Evolutionary conservation across 352 stramenopile genomes (phyloP), one percentile per base, ranked within the genome.

Genomic region (Globisporangium solare): DNA sequence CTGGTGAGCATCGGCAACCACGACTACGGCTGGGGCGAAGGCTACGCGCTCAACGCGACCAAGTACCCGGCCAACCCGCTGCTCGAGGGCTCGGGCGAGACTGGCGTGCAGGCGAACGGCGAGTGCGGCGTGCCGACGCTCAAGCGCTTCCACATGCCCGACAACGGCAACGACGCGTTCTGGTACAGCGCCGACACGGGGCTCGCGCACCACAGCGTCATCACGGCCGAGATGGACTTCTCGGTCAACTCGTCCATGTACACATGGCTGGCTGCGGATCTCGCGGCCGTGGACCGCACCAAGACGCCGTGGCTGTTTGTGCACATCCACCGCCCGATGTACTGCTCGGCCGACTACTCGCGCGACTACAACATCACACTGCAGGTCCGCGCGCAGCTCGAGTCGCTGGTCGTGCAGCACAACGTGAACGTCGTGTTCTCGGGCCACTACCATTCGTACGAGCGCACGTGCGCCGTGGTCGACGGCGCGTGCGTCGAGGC

Each of bases 111-210:
- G 46, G 77, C 66, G 21, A 73, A 73, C 27, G 88, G 88, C 13
- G 88, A 97, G 66, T 97, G 88, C 64, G 85, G 88, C 37, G 76
- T 96, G 20, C 79, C 88, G 0, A 78, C 74, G 10, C 58, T 72
- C 12, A 83, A 79, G 51, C 72, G 82, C 37, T 95, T 95, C 74
- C 66, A 73, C 52, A 91, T 92, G 77, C 80, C 76, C 1, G 66
- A 72, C 18, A 73, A 79, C 42, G 68, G 71, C 43, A 82, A 79
- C 40, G 56, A 61, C 8, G 66, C 75, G 1, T 84, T 72, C 48
- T 85, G 72, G 69, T 85, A 82, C 66, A 80, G 70, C 47, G 67
- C 71, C 41, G 68, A 85, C 51, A 68, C 63, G 0, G 74, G 74
- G 0, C 64, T 85, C 27, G 64, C 59, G 31, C 74, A 82, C 39